Percentiles rank a stretch among this genome's conserved stretches.
phyloP scores from a whole-genome alignment of 495 filamentous ascomycete genomes.

The Trichoderma asperelloides region DNA sequence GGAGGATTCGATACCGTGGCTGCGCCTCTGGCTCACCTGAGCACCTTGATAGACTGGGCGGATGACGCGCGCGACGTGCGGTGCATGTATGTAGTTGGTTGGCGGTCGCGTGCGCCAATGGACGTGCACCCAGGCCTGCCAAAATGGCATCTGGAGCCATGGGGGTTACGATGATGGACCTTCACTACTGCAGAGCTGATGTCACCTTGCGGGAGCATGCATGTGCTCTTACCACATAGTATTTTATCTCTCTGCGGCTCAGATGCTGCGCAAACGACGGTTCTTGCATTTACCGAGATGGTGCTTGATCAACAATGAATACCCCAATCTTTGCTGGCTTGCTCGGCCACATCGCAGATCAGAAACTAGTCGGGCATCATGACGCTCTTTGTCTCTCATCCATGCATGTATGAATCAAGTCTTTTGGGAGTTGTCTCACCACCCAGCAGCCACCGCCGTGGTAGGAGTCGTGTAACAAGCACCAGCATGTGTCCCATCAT shows the following conservation, averaged over 20 bases:
- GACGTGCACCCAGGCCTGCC: background rate
- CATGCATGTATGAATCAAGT: too few relatives aligned
- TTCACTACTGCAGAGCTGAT: background rate
- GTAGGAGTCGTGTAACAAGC: too few relatives aligned
- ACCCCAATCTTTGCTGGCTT: too few relatives aligned
- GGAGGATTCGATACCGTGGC: background rate
- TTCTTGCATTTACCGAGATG: too few relatives aligned
- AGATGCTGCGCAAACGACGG: background rate
- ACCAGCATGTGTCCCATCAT: too few relatives aligned
- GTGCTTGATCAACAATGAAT: too few relatives aligned
- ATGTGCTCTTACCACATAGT: background rate
- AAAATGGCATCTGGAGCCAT: too few relatives aligned
- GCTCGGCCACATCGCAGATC: too few relatives aligned
- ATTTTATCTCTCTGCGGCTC: background rate
- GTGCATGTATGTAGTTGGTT: background rate
- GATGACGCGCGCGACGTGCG: background rate
- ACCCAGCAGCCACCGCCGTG: too few relatives aligned
- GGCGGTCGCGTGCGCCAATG: background rate
- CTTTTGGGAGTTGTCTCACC: too few relatives aligned
- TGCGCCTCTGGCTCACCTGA: slow-evolving; percentile 1
- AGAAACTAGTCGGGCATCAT: too few relatives aligned
- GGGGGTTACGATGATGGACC: background rate
- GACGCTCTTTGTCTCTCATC: too few relatives aligned
- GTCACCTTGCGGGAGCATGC: background rate
- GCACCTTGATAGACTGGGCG: background rate